phyloP scores from a whole-genome alignment of 2,329 filamentous ascomycete genomes.

The Stachybotrys elegans region DNA sequence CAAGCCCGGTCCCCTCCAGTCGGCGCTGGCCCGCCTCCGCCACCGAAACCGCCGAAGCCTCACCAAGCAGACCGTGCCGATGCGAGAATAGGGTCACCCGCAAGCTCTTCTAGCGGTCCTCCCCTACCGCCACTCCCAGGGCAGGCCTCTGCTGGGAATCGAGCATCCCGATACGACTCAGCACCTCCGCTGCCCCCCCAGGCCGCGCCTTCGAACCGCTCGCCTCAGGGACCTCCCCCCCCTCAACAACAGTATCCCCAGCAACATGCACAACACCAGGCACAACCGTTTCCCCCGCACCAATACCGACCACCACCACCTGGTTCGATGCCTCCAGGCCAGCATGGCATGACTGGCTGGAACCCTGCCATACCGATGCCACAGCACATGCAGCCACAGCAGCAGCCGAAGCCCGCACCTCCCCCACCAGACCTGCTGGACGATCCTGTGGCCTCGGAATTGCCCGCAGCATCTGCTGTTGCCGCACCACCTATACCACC shows the following conservation, averaged over 20 bases:
- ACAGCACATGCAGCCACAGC: conserved; percentile 11
- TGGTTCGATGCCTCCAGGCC: background rate
- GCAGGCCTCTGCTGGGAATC: conserved; percentile 5
- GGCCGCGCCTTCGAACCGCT: background rate
- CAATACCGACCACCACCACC: background rate
- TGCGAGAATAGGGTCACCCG: conserved; percentile 4
- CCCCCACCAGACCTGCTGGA: conserved; percentile 50
- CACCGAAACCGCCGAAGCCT: conserved; percentile 47
- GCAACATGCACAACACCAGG: background rate
- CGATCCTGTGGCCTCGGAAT: conserved; percentile 47
- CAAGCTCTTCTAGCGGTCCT: too few relatives aligned
- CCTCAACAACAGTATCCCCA: background rate
- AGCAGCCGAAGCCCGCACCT: conserved; percentile 16
- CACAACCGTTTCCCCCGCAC: background rate
- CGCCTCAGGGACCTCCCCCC: background rate
- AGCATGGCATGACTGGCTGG: conserved; percentile 6
- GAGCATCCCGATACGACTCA: conserved; percentile 40
- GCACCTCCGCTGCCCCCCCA: conserved; percentile 39
- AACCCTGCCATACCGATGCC: conserved; percentile 6
- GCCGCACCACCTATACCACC: conserved; percentile 84
- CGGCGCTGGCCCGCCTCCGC: conserved; percentile 41
- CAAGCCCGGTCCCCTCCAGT: conserved; percentile 27
- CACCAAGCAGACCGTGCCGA: conserved; percentile 18
- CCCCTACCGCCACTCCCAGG: conserved; percentile 19
- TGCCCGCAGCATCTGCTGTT: conserved; percentile 43